Evolutionary conservation across 2,329 filamentous ascomycete species (phyloP).

Genomic region (Lasiodiplodia gonubiensis): DNA sequence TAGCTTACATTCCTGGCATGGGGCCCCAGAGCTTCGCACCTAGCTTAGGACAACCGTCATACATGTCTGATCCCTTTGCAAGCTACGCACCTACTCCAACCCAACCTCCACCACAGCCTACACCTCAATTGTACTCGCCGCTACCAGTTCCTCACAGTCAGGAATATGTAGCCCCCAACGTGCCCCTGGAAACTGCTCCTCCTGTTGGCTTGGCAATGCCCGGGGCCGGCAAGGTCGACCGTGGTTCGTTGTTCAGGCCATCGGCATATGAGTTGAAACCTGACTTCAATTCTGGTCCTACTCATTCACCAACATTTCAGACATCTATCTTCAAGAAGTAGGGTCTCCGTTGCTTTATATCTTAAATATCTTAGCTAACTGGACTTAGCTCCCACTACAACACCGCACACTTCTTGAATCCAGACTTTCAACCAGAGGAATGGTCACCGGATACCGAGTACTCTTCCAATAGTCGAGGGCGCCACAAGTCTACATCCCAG

Average conservation of each 20-base stretch:
- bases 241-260: constrained; percentile 51
- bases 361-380: constrained; percentile 31
- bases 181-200: constrained; percentile 14
- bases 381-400: constrained; percentile 56
- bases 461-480: constrained; percentile 41
- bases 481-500: constrained; percentile 42
- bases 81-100: constrained; percentile 43
- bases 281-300: constrained; percentile 47
- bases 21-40: constrained; percentile 48
- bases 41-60: constrained; percentile 36
- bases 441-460: constrained; percentile 58
- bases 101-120: constrained; percentile 38
- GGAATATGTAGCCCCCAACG: constrained; percentile 40
- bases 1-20: constrained; percentile 54
- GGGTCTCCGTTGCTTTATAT: constrained; percentile 32
- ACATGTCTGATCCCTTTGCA: constrained; percentile 36
- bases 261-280: constrained; percentile 54
- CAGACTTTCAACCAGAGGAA: constrained; percentile 59
- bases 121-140: constrained; percentile 40
- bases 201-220: constrained; percentile 25
- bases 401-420: constrained; percentile 58
- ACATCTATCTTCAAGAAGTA: constrained; percentile 58
- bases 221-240: constrained; percentile 37
- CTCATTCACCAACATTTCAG: constrained; percentile 50
- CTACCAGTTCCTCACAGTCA: constrained; percentile 39